Evolutionary conservation across 2,329 filamentous ascomycete genomes (phyloP).

Genomic region (Fusarium cicatricum): DNA sequence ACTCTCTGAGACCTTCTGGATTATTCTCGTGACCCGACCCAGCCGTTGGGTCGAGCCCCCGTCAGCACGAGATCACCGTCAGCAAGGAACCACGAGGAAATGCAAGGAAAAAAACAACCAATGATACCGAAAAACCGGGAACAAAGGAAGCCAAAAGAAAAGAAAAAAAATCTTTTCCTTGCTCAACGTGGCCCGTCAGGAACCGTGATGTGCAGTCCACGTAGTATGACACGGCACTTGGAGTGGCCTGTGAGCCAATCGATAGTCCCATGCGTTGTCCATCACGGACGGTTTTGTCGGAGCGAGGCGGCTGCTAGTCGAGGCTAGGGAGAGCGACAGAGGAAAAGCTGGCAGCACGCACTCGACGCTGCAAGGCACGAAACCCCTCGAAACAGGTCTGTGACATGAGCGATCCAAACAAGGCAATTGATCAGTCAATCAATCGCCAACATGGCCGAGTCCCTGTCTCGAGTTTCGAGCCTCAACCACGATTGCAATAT

Average conservation of each 20-base stretch:
- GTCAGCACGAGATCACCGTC: slow-evolving; percentile 25
- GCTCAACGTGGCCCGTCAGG: slow-evolving; percentile 13
- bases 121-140: slow-evolving; percentile 11
- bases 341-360: background rate
- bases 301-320: slow-evolving; percentile 29
- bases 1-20: slow-evolving; percentile 14
- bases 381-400: slow-evolving; percentile 35
- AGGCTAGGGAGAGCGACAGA: background rate
- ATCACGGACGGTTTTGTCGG: slow-evolving; percentile 32
- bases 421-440: slow-evolving; percentile 17
- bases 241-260: slow-evolving; percentile 32
- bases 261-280: slow-evolving; percentile 23
- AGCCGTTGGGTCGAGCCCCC: background rate
- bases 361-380: slow-evolving; percentile 26
- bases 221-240: slow-evolving; percentile 38
- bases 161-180: slow-evolving; percentile 19
- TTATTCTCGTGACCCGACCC: slow-evolving; percentile 25
- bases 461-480: background rate
- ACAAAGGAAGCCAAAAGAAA: slow-evolving; percentile 6
- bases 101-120: slow-evolving; percentile 3
- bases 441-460: slow-evolving; percentile 9
- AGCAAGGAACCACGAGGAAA: slow-evolving; percentile 12
- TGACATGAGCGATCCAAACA: slow-evolving; percentile 8
- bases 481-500: too few relatives aligned
- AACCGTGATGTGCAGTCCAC: slow-evolving; percentile 7